Conservation (phyloP, 129 eudicot species). For the Mikania micrantha region DNA sequence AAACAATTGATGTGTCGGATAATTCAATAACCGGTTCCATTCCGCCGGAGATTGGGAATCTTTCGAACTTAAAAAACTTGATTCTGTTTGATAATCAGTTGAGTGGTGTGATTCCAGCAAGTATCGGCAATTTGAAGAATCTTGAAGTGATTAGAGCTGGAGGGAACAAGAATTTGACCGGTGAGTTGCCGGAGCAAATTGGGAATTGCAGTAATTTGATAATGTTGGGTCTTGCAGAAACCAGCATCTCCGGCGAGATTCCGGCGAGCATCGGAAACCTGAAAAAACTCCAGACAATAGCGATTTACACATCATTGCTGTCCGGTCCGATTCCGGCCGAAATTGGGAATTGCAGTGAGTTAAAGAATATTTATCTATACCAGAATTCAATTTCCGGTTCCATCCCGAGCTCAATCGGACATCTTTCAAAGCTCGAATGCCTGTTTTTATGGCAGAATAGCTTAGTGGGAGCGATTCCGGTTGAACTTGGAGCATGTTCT, state of each 20-base stretch:
- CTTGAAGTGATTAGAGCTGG: constrained; percentile 79
- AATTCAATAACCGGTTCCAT: constrained; percentile 60
- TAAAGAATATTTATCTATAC: constrained; percentile 62
- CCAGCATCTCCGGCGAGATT: constrained; percentile 68
- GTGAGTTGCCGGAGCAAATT: constrained; percentile 71
- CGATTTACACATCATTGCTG: constrained; percentile 61
- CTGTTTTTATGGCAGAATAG: constrained; percentile 83
- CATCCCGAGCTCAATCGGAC: constrained; percentile 55
- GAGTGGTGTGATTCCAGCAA: constrained; percentile 66
- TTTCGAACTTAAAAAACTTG: constrained; percentile 38
- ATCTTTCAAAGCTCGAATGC: constrained; percentile 66
- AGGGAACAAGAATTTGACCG: constrained; percentile 79
- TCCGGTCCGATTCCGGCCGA: constrained; percentile 83
- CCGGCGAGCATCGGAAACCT: constrained; percentile 66
- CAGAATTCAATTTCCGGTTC: constrained; percentile 80
- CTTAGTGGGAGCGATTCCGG: constrained; percentile 68
- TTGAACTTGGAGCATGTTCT: constrained; percentile 60
- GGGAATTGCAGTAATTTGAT: constrained; percentile 68
- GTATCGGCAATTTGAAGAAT: constrained; percentile 52
- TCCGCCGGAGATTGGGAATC: constrained; percentile 66
- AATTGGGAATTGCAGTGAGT: constrained; percentile 75
- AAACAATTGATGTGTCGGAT: constrained; percentile 53
- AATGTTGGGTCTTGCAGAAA: constrained; percentile 79
- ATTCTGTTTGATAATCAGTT: constrained; percentile 72
- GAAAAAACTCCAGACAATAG: constrained; percentile 65